Evolutionary conservation across 345 rosid genomes (phyloP).

Genomic region (Salix udensis): DNA sequence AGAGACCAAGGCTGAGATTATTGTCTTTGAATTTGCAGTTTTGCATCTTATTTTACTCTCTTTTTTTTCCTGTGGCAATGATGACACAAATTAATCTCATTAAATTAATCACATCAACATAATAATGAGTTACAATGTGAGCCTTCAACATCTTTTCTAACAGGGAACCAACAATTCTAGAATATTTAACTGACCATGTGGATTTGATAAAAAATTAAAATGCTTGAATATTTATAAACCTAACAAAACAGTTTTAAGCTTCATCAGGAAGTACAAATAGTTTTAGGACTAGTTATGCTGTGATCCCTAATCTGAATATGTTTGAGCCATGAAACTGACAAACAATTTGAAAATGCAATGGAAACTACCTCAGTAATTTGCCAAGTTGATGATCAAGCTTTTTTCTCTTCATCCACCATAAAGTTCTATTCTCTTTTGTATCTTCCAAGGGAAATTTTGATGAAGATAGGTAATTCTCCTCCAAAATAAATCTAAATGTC

Average conservation of each 20-base stretch:
- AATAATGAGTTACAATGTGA: too few relatives aligned
- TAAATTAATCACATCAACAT: too few relatives aligned
- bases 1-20: not conserved
- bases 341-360: not conserved
- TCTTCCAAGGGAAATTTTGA: constrained; percentile 45
- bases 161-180: too few relatives aligned
- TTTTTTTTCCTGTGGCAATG: not conserved
- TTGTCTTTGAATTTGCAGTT: not conserved
- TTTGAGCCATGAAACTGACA: not conserved
- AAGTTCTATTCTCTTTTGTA: constrained; percentile 46
- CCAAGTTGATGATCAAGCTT: constrained; percentile 71
- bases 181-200: too few relatives aligned
- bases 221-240: too few relatives aligned
- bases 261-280: too few relatives aligned
- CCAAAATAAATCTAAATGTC: constrained; percentile 65
- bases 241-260: too few relatives aligned
- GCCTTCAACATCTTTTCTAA: too few relatives aligned
- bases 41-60: not conserved
- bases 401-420: constrained; percentile 81
- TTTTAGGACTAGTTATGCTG: too few relatives aligned
- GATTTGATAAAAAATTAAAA: too few relatives aligned
- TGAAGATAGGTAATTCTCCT: constrained; percentile 65
- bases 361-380: constrained; percentile 55
- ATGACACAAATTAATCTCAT: too few relatives aligned
- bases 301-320: too few relatives aligned